Evolutionary conservation across 2,329 filamentous ascomycete genomes (phyloP).

Genomic region (Capronia epimyces): DNA sequence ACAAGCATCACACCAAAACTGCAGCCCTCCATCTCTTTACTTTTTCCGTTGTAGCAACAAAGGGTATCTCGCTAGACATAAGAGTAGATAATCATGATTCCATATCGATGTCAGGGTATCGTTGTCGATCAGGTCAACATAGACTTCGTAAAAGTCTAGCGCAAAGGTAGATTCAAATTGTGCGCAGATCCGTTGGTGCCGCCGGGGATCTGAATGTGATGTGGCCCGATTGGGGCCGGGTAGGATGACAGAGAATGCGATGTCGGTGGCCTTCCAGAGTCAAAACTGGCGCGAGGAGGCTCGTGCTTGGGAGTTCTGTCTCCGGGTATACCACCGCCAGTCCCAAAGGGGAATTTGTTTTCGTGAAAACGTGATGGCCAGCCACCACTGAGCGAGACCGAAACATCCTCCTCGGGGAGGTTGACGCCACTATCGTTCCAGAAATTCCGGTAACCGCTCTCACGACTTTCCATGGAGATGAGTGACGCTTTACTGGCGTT

Average conservation of each 20-base stretch:
- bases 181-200: conserved; percentile 22
- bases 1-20: conserved; percentile 15
- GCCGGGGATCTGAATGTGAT: conserved; percentile 36
- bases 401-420: conserved; percentile 74
- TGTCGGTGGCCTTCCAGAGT: conserved; percentile 87
- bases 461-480: conserved; percentile 90
- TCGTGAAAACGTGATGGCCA: conserved; percentile 51
- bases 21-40: conserved; percentile 9
- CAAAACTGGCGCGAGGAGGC: conserved; percentile 69
- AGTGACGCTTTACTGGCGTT: conserved; percentile 93
- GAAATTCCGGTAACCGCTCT: conserved; percentile 91
- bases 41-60: conserved; percentile 27
- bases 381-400: conserved; percentile 52
- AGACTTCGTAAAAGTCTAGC: conserved; percentile 26
- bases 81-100: conserved; percentile 28
- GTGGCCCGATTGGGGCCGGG: conserved; percentile 81
- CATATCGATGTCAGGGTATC: conserved; percentile 28
- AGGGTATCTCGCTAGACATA: conserved; percentile 30
- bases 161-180: conserved; percentile 29
- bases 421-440: conserved; percentile 99
- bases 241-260: conserved; percentile 97
- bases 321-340: conserved; percentile 50
- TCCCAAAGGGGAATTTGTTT: conserved; percentile 62
- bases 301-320: conserved; percentile 80
- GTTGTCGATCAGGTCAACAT: conserved; percentile 21